Conservation (phyloP, 2,329 filamentous ascomycete genomes). For the Didymella sp. region DNA sequence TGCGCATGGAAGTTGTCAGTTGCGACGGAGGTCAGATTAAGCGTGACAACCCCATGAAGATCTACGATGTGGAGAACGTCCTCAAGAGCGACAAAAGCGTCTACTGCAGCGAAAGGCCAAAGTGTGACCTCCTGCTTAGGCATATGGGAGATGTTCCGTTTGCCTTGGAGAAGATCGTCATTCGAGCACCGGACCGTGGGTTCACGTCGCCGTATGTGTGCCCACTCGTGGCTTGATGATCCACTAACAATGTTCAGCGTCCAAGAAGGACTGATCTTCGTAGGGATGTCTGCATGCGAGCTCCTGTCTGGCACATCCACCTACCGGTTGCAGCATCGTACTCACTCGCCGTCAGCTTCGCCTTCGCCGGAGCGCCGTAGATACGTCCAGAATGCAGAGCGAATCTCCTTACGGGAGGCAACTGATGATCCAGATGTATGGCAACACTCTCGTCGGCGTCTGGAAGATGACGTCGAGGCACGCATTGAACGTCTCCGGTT, state of each 20-base stretch:
- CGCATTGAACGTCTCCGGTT: conserved; percentile 36
- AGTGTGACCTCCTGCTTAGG: conserved; percentile 84
- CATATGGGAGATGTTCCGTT: conserved; percentile 85
- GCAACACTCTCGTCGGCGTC: conserved; percentile 37
- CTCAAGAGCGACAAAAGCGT: conserved; percentile 82
- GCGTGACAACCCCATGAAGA: conserved; percentile 62
- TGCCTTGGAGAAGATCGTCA: conserved; percentile 81
- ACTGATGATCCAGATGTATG: conserved; percentile 45
- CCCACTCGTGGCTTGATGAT: conserved; percentile 12
- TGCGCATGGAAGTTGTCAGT: conserved; percentile 87
- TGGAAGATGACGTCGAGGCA: conserved; percentile 37
- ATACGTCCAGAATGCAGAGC: conserved; percentile 34
- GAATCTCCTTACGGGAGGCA: conserved; percentile 45
- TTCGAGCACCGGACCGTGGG: conserved; percentile 80
- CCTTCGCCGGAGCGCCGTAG: conserved; percentile 35
- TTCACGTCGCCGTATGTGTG: conserved; percentile 83
- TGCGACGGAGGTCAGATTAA: conserved; percentile 80
- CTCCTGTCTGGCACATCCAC: conserved; percentile 74
- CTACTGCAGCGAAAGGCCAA: conserved; percentile 87
- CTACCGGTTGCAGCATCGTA: conserved; percentile 72
- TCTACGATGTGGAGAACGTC: conserved; percentile 70
- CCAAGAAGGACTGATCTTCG: conserved; percentile 89
- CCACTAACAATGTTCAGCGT: conserved; percentile 64
- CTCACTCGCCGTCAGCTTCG: conserved; percentile 34
- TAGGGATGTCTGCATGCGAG: conserved; percentile 84